Percentiles rank a stretch among this genome's conserved stretches.
Evolutionary conservation across 805 yeast genomes (phyloP).

Genomic region (Cyberlindnera subsufficiens): DNA sequence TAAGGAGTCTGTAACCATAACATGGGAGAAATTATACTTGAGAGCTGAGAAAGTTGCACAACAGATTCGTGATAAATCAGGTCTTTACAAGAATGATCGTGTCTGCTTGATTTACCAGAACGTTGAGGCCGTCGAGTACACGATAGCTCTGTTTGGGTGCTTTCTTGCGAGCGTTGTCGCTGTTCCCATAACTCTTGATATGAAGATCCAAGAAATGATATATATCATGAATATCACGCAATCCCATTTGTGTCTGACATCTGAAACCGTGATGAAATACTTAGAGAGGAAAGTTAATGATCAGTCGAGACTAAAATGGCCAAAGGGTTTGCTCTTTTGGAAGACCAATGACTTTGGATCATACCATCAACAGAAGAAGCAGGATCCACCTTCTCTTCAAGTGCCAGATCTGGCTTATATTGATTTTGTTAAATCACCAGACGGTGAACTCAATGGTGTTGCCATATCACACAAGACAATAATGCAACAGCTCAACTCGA

Average conservation of each 20-base stretch:
- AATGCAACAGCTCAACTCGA: conserved; percentile 78
- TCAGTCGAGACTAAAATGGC: conserved; percentile 54
- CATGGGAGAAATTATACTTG: conserved; percentile 86
- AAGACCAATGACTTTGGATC: conserved; percentile 84
- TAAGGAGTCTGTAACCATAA: conserved; percentile 65
- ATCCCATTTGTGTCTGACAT: conserved; percentile 71
- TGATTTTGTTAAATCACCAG: conserved; percentile 84
- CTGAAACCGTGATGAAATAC: conserved; percentile 72
- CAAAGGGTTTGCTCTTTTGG: conserved; percentile 68
- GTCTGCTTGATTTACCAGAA: conserved; percentile 81
- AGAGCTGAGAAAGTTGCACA: conserved; percentile 86
- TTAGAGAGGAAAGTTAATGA: conserved; percentile 56
- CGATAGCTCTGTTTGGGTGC: conserved; percentile 84
- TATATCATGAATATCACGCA: conserved; percentile 70
- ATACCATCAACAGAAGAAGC: conserved; percentile 52
- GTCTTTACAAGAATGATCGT: conserved; percentile 74
- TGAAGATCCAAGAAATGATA: conserved; percentile 61
- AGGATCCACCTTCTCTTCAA: conserved; percentile 58
- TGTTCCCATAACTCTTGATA: conserved; percentile 80
- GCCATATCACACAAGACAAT: conserved; percentile 87
- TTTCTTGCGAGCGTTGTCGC: conserved; percentile 92
- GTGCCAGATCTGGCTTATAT: conserved; percentile 87
- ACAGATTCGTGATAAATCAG: conserved; percentile 66
- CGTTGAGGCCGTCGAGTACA: conserved; percentile 78
- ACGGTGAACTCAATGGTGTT: conserved; percentile 89